Base-by-base conservation (phyloP, 2,329 filamentous ascomycete genomes). In the Biscogniauxia sp. region DNA sequence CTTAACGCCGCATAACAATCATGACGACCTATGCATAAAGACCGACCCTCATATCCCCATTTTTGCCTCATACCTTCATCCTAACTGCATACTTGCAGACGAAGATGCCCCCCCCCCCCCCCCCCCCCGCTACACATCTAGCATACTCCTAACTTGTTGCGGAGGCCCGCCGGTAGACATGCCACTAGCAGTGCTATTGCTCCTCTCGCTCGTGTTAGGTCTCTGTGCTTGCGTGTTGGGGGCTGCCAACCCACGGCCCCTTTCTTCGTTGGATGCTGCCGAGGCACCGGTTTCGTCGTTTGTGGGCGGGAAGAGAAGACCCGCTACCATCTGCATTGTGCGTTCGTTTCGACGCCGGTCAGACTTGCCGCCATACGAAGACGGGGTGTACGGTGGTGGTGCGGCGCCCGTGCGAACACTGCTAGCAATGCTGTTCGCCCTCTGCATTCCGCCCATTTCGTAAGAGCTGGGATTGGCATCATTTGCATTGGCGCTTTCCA, bases 91-190 rank as follows among this genome's bases (percentile, higher is more conserved):
- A 26, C 20, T 53, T 19, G 20, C 6, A 28, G 20, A 20, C 28
- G 7, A 55, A 56, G 25, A 19, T 49, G 26, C 13, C 13, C 26
- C 20, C 5, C 17, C 50, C 20, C 26, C 20, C 5, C 17, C 50
- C 20, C 13, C 13, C 26, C 20, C 5, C 17, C 50, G 20, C 70
- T 72, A 86, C 15, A 86, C 68, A 66, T 87, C 84, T 66, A 87
- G 65, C 84, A 87, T 87, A 68, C 84, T 86, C 67, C 75, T 77
- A 5, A 86, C 73, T 67, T 84, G 79, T 68, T 84, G 82, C n/a
- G 83, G 82, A 57, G 78, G 79, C n/a, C 71, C 76, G 6, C 70
- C 75, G 13, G 80, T 73, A 5, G 82, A 84, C 53, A 77, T 72
- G n/a, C 73, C 74, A 41, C 82, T 83, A 53, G 73, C 77, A 1